Evolutionary conservation across 768 basidiomycete species (phyloP), one percentile per base, ranked within the genome.

Genomic region (Naganishia randhawae): DNA sequence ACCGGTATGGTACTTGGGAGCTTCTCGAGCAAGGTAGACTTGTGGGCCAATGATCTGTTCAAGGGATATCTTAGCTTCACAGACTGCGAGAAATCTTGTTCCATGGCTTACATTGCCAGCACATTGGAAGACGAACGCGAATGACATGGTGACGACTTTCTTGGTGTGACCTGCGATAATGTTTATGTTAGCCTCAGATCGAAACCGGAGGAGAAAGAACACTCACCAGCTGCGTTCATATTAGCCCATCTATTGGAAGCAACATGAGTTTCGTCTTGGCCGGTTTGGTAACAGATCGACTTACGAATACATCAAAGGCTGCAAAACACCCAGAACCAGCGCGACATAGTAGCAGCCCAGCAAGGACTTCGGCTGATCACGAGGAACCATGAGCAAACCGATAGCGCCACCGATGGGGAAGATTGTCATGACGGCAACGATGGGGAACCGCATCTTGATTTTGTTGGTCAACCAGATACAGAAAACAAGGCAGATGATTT

Each of bases 361-460:
- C n/a, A 62, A 54, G 35, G 63, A 71, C 33, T 72, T 70, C 17
- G 74, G 69, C 31, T 73, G 54, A 25, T 66, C 65, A 42, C 71
- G 68, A 57, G 70, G 66, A 51, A 76, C 77, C 42, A 73, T 70
- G 16, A 71, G 72, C n/a, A 78, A 67, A 65, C 67, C 73, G 41
- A 71, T 33, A 17, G 77, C 77, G 45, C 77, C 77, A 35, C 72
- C 77, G 63, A 78, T 78, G 39, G 77, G 74, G 71, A 75, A 75
- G 48, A 75, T 65, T 32, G 61, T 57, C 41, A 73, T 51, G 17
- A 61, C 71, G 39, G 67, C 71, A 41, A 22, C 42, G n/a, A 76
- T 57, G 45, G 71, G 73, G 69, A 76, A 76, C 13, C 66, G 22
- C 39, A 57, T 42, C 54, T 67, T 67, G 53, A 48, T 55, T 32